Percentiles rank a stretch among this genome's conserved stretches.
Conservation (phyloP, 768 basidiomycete genomes). For the Coprinellus micaceus region DNA sequence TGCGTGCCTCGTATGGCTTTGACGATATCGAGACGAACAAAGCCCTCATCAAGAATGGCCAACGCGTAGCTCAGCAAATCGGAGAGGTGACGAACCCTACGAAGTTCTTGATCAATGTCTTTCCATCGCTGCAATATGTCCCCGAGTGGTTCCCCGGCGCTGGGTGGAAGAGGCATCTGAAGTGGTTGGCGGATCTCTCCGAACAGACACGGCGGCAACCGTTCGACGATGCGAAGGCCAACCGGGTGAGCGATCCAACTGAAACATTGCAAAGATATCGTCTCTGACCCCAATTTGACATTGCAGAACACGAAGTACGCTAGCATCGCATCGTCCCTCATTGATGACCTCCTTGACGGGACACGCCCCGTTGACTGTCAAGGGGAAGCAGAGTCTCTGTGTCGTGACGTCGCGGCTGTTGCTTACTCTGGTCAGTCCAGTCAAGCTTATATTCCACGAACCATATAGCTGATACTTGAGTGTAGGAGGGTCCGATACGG, state of each 20-base stretch:
- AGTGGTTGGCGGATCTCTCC: background rate
- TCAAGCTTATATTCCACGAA: background rate
- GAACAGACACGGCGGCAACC: background rate
- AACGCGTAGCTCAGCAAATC: background rate
- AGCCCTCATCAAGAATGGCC: constrained; percentile 17
- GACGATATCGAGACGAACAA: constrained; percentile 23
- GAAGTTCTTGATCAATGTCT: background rate
- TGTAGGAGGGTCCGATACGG: background rate
- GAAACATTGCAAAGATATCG: background rate
- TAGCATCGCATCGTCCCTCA: no score
- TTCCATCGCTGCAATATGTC: constrained; percentile 4
- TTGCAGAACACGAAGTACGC: no score
- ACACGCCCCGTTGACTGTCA: no score
- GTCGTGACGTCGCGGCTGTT: background rate
- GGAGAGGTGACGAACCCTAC: background rate
- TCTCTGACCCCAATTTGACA: background rate
- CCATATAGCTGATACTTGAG: background rate
- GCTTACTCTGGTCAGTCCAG: background rate
- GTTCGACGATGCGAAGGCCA: constrained; percentile 2
- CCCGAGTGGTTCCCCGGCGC: constrained; percentile 10
- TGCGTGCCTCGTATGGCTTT: constrained; percentile 28
- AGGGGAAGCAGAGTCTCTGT: no score
- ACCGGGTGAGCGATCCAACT: background rate
- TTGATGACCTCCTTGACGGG: no score
- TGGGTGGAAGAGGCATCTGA: background rate